A percentile compares a stretch with the other conserved stretches of the same genome.
These are phyloP conservation scores for Blepharisma undulans DNA, from an alignment of 169 alveolate species.

Conservation along the genomic window DNA sequence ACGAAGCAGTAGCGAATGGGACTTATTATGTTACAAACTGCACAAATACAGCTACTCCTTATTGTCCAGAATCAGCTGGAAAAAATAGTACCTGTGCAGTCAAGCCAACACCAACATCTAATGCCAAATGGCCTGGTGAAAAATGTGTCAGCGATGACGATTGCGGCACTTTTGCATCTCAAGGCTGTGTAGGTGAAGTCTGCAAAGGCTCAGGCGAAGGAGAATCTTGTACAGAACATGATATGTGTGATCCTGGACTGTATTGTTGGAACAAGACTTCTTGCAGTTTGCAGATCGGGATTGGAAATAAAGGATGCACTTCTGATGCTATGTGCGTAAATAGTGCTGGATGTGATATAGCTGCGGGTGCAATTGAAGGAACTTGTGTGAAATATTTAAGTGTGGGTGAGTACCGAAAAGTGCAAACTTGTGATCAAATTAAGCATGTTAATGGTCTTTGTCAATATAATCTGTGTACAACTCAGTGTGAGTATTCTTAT, in stretches of 20 bases:
- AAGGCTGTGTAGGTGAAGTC: background rate
- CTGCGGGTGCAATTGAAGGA: background rate
- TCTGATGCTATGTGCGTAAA: background rate
- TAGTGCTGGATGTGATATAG: background rate
- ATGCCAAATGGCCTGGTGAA: background rate
- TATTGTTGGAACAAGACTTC: background rate
- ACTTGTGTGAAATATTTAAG: background rate
- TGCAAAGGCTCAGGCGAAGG: background rate
- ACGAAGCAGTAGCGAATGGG: background rate
- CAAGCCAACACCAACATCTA: background rate
- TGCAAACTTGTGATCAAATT: background rate
- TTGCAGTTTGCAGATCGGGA: background rate
- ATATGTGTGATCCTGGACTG: conserved; percentile 3
- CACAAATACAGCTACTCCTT: background rate
- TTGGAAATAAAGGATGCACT: background rate
- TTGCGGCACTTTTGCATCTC: background rate
- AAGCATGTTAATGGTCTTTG: background rate
- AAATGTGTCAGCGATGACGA: background rate
- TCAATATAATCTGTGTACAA: background rate
- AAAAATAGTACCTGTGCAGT: background rate
- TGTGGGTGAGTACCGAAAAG: background rate
- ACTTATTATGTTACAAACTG: background rate
- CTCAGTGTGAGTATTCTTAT: background rate
- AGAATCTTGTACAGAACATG: background rate
- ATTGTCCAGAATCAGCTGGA: background rate